A percentile compares a stretch with the other conserved stretches of the same genome.
Conservation (phyloP, 306 rosid genomes). For the Begonia fuchsioides region DNA sequence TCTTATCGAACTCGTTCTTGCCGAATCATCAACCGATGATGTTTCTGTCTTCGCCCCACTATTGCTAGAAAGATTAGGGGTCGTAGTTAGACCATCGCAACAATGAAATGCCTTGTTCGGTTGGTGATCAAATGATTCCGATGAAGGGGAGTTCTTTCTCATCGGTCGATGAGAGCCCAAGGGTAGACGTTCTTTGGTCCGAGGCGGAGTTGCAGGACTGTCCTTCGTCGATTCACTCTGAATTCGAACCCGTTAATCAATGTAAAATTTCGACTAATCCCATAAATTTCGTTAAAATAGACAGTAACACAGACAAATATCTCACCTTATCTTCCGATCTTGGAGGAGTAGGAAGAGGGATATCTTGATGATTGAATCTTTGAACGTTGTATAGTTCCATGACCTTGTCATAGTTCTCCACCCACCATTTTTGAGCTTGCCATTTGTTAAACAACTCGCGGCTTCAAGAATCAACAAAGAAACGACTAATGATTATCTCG, state of each 20-base stretch:
- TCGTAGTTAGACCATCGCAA: constrained; percentile 49
- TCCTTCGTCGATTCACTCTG: constrained; percentile 67
- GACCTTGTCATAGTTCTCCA: constrained; percentile 85
- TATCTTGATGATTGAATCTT: constrained; percentile 68
- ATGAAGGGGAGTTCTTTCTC: constrained; percentile 68
- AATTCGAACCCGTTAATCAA: constrained; percentile 26
- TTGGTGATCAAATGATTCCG: constrained; percentile 68
- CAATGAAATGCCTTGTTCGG: constrained; percentile 35
- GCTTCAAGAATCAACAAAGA: constrained; percentile 1
- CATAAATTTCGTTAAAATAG: not conserved
- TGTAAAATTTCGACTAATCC: not conserved
- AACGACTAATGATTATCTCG: no score
- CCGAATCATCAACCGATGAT: constrained; percentile 72
- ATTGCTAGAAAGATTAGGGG: constrained; percentile 52
- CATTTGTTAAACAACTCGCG: constrained; percentile 35
- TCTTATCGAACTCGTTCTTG: constrained; percentile 67
- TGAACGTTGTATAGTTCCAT: constrained; percentile 95
- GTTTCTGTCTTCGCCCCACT: constrained; percentile 46
- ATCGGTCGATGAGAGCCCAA: constrained; percentile 33
- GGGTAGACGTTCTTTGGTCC: constrained; percentile 49
- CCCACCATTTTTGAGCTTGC: constrained; percentile 99
- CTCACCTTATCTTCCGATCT: constrained; percentile 81
- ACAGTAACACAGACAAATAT: not conserved
- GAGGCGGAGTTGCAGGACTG: constrained; percentile 80
- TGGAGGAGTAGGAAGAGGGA: constrained; percentile 87